A percentile compares a stretch with the other conserved stretches of the same genome.
phyloP scores from a whole-genome alignment of 345 rosid species.

The Cardiospermum halicacabum region DNA sequence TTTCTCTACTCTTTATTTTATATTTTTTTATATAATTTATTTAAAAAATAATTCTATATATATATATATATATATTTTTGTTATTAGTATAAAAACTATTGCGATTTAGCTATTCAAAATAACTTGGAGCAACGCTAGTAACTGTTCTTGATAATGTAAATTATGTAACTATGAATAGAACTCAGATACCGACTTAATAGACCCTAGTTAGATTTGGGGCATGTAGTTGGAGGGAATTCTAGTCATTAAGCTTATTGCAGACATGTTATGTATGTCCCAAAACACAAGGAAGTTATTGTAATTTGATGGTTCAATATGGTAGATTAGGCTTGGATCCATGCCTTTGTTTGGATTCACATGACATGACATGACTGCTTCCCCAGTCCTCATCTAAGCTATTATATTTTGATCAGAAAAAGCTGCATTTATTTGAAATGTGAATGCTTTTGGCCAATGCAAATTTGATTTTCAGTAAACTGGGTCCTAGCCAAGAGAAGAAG shows the following conservation, averaged over 20 bases:
- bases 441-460: too few relatives aligned
- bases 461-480: too few relatives aligned
- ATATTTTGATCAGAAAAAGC: conserved; percentile 19
- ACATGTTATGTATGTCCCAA: conserved; percentile 49
- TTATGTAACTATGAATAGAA: conserved; percentile 58
- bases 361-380: conserved; percentile 66
- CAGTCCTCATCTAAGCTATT: conserved; percentile 54
- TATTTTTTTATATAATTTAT: too few relatives aligned
- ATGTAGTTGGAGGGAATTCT: conserved; percentile 23
- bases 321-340: conserved; percentile 55
- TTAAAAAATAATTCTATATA: too few relatives aligned
- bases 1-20: too few relatives aligned
- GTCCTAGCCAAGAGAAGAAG: conserved; percentile 62
- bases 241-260: conserved; percentile 48
- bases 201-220: conserved; percentile 38
- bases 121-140: conserved; percentile 55
- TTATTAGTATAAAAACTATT: too few relatives aligned
- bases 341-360: conserved; percentile 54
- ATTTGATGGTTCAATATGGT: conserved; percentile 38
- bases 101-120: conserved; percentile 54
- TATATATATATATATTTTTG: too few relatives aligned
- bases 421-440: too few relatives aligned
- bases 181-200: conserved; percentile 57
- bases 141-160: conserved; percentile 50
- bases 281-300: conserved; percentile 53